A percentile compares a stretch with the other conserved stretches of the same genome.
phyloP scores from a whole-genome alignment of 768 basidiomycete species.

The Tubosaeta sp. region DNA sequence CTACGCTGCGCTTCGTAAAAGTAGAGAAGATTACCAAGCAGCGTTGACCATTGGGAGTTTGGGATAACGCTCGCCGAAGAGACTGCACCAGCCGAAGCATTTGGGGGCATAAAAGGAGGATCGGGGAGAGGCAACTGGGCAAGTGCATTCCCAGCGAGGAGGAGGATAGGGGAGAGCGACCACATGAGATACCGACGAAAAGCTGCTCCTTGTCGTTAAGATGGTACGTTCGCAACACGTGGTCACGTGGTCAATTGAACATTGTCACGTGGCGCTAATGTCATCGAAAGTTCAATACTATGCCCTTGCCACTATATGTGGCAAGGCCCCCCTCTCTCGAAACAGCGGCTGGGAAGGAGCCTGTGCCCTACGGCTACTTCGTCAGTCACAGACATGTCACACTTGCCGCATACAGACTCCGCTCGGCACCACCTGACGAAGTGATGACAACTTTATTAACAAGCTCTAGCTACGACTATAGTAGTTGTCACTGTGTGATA shows the following conservation, averaged over 20 bases:
- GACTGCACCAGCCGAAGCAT: slow-evolving; percentile 51
- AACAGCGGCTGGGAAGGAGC: too few species aligned
- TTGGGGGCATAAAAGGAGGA: slow-evolving; percentile 62
- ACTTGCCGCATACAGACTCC: too few species aligned
- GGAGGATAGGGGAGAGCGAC: slow-evolving; percentile 10
- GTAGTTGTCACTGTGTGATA: too few species aligned
- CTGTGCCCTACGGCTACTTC: too few species aligned
- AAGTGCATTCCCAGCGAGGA: slow-evolving; percentile 26
- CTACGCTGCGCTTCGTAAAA: slow-evolving; percentile 93
- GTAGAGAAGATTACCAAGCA: slow-evolving; percentile 77
- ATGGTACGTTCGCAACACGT: slow-evolving; percentile 7
- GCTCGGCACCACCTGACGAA: too few species aligned
- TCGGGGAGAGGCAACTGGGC: slow-evolving; percentile 63
- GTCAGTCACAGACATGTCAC: too few species aligned
- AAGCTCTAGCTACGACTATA: too few species aligned
- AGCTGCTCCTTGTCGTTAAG: not conserved
- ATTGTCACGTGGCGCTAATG: slow-evolving; percentile 15
- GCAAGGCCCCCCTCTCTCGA: too few species aligned
- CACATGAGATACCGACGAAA: slow-evolving; percentile 15
- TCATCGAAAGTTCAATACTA: too few species aligned
- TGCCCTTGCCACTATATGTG: too few species aligned
- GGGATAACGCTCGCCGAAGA: slow-evolving; percentile 42
- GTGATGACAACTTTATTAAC: too few species aligned
- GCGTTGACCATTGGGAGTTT: slow-evolving; percentile 76
- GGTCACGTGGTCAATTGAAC: slow-evolving; percentile 18